Conservation (phyloP, 192 early-diverging fungal species). For the Backusella luteola region DNA sequence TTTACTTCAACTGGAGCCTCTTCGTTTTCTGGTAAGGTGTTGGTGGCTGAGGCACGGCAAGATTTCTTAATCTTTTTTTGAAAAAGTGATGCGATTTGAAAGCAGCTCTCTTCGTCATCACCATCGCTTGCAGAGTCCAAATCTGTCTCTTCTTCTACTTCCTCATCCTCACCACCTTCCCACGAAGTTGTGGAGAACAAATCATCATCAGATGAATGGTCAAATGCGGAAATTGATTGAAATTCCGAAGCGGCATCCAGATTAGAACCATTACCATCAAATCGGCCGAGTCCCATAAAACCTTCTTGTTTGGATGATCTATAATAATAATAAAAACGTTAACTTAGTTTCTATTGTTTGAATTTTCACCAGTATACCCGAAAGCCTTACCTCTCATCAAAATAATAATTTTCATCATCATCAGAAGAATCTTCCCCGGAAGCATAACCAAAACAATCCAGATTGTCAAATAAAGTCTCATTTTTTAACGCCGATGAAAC, state of each 20-base stretch:
- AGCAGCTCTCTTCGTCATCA: neutral
- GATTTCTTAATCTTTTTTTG: neutral
- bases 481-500: constrained; percentile 1
- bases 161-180: constrained; percentile 13
- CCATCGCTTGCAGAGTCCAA: neutral
- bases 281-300: neutral
- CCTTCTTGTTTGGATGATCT: neutral
- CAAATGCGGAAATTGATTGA: neutral
- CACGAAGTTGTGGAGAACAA: constrained; percentile 15
- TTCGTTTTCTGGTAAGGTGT: neutral
- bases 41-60: neutral
- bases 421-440: constrained; percentile 21
- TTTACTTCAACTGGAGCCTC: neutral
- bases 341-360: neutral
- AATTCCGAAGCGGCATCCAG: constrained; percentile 7
- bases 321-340: neutral
- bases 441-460: constrained; percentile 18
- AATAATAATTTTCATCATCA: constrained; percentile 19
- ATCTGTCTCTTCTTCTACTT: constrained; percentile 6
- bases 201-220: constrained; percentile 11
- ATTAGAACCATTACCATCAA: neutral
- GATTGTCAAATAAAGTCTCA: constrained; percentile 1
- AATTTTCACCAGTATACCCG: neutral
- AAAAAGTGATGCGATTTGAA: neutral
- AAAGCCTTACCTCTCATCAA: constrained; percentile 16